phyloP scores from a whole-genome alignment of 202 grass and related monocot species.

The Digitaria exilis region DNA sequence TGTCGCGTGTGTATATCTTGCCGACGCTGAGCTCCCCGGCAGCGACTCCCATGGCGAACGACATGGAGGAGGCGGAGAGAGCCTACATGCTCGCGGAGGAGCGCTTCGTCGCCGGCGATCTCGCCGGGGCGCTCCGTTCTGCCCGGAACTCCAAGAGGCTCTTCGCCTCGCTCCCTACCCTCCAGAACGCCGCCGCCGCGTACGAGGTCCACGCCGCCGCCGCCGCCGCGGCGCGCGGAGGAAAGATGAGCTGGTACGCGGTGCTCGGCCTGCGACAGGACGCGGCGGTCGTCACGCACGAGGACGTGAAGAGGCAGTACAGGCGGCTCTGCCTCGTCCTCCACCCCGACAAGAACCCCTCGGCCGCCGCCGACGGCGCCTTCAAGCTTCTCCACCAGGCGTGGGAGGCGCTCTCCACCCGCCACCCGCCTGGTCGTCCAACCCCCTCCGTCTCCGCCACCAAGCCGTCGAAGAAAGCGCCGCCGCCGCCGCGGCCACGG shows the following conservation, averaged over 20 bases:
- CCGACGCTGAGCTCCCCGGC: background rate
- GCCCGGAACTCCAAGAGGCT: constrained; percentile 1
- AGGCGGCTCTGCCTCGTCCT: constrained; percentile 27
- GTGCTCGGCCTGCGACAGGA: constrained; percentile 2
- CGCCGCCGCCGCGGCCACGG: no score
- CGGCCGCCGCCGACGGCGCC: constrained; percentile 31
- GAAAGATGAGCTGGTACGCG: constrained; percentile 21
- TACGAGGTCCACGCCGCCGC: constrained; percentile 35
- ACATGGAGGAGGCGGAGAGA: background rate
- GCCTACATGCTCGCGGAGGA: constrained; percentile 17
- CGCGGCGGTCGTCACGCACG: background rate
- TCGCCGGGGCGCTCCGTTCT: background rate
- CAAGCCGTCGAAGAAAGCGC: background rate
- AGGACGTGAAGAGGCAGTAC: constrained; percentile 31
- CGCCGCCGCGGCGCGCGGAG: background rate
- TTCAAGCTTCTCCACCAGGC: constrained; percentile 44
- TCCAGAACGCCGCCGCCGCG: constrained; percentile 19
- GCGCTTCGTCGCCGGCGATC: constrained; percentile 23
- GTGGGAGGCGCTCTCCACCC: background rate
- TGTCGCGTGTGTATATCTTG: background rate
- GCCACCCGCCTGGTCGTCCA: background rate
- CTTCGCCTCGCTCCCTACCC: constrained; percentile 25
- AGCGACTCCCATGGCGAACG: background rate
- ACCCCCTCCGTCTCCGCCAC: background rate
- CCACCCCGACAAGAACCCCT: constrained; percentile 52